Evolutionary conservation across 2,329 filamentous ascomycete species (phyloP), one percentile per base, ranked within the genome.

Genomic region (Epichloe gansuensis): DNA sequence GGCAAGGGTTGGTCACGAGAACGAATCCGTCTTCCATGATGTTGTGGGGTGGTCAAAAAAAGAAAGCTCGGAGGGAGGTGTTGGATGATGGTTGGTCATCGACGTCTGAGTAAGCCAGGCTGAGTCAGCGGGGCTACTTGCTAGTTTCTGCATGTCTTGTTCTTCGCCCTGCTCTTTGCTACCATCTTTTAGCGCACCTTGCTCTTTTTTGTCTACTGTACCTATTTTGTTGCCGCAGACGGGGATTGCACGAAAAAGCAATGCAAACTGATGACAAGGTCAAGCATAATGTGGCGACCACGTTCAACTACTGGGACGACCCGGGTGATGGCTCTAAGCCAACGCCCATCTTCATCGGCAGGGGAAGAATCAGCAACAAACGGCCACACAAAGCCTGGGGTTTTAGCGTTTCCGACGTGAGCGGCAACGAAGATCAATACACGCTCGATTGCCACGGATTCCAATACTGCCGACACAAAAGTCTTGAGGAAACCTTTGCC

Each of bases 371-470:
- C 50, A 60, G 52, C 51, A 60, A 68, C 55, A 60, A 65, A 50
- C 58, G 66, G 1, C 63, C 61, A 31, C 60, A 63, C 58, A 58
- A 58, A 8, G 47, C 59, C 5, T 66, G 85, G 76, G 5, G 3
- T 64, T 72, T 57, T 71, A 76, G 25, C 62, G 68, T 61, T 17
- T 58, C 57, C 4, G 71, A 74, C 53, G 58, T 74, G 31, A 64
- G 63, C 23, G 71, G 70, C 15, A 61, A 68, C 4, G 70, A 72
- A 53, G 59, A 59, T 54, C 55, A 61, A 8, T 74, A 69, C 60
- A 63, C 63, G 1, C 68, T 74, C 41, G 69, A 73, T 58, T 57
- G 51, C 42, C 63, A 71, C 54, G 71, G 71, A 1, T 74, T 74
- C 56, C 68, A 71, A 46, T 67, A 67, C 53, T 55, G 61, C 25